Base-by-base conservation (phyloP, 78 protist species). In the Guillardia theta region DNA sequence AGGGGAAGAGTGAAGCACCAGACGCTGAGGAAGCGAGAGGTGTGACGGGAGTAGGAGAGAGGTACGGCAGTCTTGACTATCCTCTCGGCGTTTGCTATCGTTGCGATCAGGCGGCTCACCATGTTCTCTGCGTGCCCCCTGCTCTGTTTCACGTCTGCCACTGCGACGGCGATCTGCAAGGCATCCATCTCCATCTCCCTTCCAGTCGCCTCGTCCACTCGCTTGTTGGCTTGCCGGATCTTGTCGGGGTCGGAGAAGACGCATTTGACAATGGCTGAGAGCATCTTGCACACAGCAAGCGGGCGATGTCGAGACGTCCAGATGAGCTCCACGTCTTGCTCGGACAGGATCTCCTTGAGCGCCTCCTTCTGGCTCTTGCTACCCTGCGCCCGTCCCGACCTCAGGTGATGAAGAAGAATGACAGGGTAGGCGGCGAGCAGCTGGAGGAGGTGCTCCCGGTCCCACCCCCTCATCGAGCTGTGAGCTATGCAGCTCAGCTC, bases 1-100 rank as follows among this genome's bases (percentile, higher is more conserved):
- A 78, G 48, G 33, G 90, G 90, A 27, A 78, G 90, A 27, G 90
- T 78, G 90, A 78, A 78, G 90, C 90, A 78, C 90, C 90, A 78
- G 53, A 78, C 24, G 50, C 43, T 24, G 48, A 78, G 90, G 48
- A 78, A 78, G 53, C 90, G 90, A 30, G 33, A 12, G 90, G 90
- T 43, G 90, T 78, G 90, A 4, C 48, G 90, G 33, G 90, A 78
- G 90, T 43, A 43, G 90, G 90, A 37, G 24, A 30, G 22, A 10
- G 90, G 90, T n/a, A 78, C 50, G 24, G 45, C 10, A n/a, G 90
- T 24, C 50, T 43, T 37, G 50, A 78, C 90, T 24, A 78, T 78
- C 53, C 90, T 45, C 90, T 78, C 90, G 83, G n/a, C n/a, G n/a
- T n/a, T n/a, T n/a, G n/a, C n/a, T n/a, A n/a, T n/a, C n/a, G n/a